Evolutionary conservation across 495 filamentous ascomycete genomes (phyloP), one percentile per base, ranked within the genome.

Genomic region (Aspergillus saccharolyticus): DNA sequence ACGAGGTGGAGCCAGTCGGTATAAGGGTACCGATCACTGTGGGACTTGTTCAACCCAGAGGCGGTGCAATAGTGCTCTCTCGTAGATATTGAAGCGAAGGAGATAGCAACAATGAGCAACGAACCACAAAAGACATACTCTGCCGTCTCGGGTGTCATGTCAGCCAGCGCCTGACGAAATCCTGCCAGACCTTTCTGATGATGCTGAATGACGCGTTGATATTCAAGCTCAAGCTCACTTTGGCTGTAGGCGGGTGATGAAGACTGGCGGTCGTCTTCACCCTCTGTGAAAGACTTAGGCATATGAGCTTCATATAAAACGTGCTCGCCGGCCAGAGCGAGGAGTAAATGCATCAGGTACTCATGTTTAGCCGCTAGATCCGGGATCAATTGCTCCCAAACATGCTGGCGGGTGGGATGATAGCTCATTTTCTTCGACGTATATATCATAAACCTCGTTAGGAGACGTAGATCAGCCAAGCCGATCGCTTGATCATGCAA

Each of bases 1-100:
- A 62, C 42, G 0, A 69, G 61, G 44, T 60, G 61, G 4, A 71
- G 55, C 66, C 66, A 71, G 17, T 69, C 56, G 28, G 66, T 48
- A 24, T 48, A 24, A 24, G 45, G 45, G 45, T 20, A 3, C 10
- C 25, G 18, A 14, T 48, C 19, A 24, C 25, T 20, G 14, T 39
- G 6, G 5, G 5, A 10, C 33, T 39, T 39, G 33, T 2, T 28
- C 10, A 15, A 39, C 6, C 14, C 33, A 5, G 7, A 39, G 33
- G 10, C 33, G 5, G 33, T 8, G 33, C 33, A 39, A 39, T 39
- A 5, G 7, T 39, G 33, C 7, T 48, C 10, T 48, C 45, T 48
- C 3, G 22, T 22, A 5, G 45, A 48, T 16, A 48, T 21, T 33
- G 51, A 53, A 5, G 30, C 28, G 16, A 53, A 53, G n/a, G 51